Evolutionary conservation across 2,329 filamentous ascomycete genomes (phyloP), one percentile per base, ranked within the genome.

Genomic region (Clonostachys sp.): DNA sequence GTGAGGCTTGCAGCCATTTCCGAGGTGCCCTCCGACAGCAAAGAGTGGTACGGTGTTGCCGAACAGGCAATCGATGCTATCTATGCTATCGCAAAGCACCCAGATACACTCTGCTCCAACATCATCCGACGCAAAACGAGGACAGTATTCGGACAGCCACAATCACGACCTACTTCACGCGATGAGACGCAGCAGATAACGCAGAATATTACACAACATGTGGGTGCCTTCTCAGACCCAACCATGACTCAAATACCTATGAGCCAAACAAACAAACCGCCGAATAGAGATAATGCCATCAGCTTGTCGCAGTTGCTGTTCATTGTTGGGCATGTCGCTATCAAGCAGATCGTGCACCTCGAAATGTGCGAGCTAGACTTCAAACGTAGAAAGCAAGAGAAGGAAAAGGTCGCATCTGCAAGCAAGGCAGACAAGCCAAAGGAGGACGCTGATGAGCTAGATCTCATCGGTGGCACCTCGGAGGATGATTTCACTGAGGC

Each of bases 341-440:
- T 99, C 62, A 99, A 99, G 71, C 95, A 99, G 63, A 99, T 99
- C 57, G 95, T 99, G 1, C 94, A 99, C 63, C 80, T 99, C 12
- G 94, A 99, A 59, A 77, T 97, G n/a, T 96, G 91, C 63, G 94
- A 99, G 62, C 83, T 94, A 44, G 94, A 99, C 66, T 99, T 99
- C 68, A 99, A 99, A 74, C 87, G 92, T 46, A 82, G 92, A 55
- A 99, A 99, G 74, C 86, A 89, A 39, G 89, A 94, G 50, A 89
- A 91, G 57, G 89, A 94, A 61, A 91, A 90, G 72, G 77, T 68
- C 13, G 60, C 70, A 3, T 67, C 71, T 0, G 55, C 70, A 47
- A 74, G 74, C 55, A 75, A 75, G 55, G 66, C 65, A 2, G 71
- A 73, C 48, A 77, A 80, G 51, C 75, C 79, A 50, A 75, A 76